phyloP scores from a whole-genome alignment of 106 monocot species.

The Narthecium ossifragum region DNA sequence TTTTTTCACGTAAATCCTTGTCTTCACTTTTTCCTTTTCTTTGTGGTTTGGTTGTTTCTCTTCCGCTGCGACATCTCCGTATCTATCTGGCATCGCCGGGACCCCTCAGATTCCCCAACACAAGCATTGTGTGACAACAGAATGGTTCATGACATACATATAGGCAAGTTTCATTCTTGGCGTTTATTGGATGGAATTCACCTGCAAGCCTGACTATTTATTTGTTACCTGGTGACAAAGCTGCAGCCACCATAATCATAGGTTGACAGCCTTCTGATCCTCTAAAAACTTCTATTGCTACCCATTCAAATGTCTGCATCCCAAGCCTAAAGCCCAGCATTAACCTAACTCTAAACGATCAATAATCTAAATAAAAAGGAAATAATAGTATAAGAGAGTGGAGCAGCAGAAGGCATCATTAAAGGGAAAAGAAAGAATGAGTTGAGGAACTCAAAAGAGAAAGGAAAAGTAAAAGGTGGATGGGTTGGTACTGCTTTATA shows the following conservation, averaged over 20 bases:
- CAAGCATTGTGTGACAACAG: not conserved
- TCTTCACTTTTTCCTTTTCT: no score
- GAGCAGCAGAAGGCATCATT: not conserved
- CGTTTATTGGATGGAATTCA: no score
- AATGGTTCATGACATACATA: not conserved
- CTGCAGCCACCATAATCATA: no score
- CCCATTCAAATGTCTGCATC: not conserved
- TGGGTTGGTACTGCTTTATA: slow-evolving; percentile 1
- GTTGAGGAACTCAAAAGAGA: not conserved
- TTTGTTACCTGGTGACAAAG: no score
- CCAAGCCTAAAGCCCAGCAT: not conserved
- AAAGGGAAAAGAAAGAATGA: not conserved
- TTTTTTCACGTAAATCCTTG: no score
- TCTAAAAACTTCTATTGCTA: not conserved
- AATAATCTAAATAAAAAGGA: no score
- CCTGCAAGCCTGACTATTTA: no score
- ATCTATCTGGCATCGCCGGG: no score
- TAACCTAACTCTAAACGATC: no score
- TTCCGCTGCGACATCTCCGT: no score
- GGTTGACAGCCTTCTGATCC: not conserved
- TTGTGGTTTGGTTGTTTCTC: no score
- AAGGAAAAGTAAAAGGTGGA: not conserved
- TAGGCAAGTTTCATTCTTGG: not conserved
- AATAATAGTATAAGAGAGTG: not conserved
- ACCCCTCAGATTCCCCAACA: no score